phyloP scores from a whole-genome alignment of 1,284 basidiomycete genomes.

The Heliocybe sulcata region DNA sequence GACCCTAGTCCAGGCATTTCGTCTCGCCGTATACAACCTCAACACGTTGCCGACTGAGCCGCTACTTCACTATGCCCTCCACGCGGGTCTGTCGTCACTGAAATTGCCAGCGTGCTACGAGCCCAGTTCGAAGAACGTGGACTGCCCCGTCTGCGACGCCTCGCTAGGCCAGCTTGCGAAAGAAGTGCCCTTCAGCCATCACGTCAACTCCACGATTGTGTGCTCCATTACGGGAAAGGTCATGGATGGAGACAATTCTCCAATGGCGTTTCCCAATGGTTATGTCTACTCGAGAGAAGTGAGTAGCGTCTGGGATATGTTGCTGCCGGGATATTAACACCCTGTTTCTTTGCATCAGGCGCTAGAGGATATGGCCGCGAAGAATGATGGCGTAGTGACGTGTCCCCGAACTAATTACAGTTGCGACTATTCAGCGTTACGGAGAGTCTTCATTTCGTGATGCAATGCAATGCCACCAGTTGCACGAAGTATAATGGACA shows the following conservation, averaged over 20 bases:
- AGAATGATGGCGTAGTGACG: slow-evolving; percentile 66
- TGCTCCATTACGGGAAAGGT: slow-evolving; percentile 87
- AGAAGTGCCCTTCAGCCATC: slow-evolving; percentile 90
- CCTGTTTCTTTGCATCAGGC: slow-evolving; percentile 41
- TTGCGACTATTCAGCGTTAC: slow-evolving; percentile 60
- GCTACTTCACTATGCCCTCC: slow-evolving; percentile 79
- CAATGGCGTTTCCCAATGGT: slow-evolving; percentile 88
- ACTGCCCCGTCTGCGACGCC: slow-evolving; percentile 88
- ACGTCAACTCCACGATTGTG: slow-evolving; percentile 92
- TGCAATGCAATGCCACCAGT: not conserved
- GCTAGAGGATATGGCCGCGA: slow-evolving; percentile 76
- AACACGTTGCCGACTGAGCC: slow-evolving; percentile 85
- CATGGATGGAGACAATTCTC: slow-evolving; percentile 91
- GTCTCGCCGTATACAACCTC: slow-evolving; percentile 77
- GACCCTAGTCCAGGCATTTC: slow-evolving; percentile 69
- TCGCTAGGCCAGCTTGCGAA: slow-evolving; percentile 72
- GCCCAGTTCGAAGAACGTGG: slow-evolving; percentile 59
- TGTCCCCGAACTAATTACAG: slow-evolving; percentile 73
- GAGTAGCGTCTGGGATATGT: slow-evolving; percentile 17
- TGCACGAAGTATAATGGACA: not conserved
- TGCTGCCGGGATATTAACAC: slow-evolving; percentile 1
- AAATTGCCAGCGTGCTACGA: slow-evolving; percentile 78
- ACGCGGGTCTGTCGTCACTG: slow-evolving; percentile 82
- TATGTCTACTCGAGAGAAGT: slow-evolving; percentile 91
- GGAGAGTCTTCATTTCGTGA: slow-evolving; percentile 85